Base-by-base conservation (phyloP, 345 rosid species). In the thale cress (Arabidopsis thaliana) region DNA sequence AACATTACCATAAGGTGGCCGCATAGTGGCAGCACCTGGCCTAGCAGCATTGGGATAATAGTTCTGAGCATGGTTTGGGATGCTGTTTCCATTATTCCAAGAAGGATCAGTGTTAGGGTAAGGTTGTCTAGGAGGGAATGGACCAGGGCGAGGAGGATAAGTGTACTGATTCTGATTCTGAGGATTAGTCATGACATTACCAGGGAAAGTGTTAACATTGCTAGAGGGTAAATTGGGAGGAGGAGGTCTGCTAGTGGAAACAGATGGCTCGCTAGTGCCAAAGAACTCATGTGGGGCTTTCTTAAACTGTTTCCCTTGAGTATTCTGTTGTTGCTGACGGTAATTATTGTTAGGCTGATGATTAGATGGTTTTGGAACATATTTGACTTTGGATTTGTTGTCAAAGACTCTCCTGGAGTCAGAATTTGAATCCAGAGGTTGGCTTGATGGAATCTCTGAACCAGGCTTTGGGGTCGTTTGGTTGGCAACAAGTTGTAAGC, bases 281-380 rank as follows among this genome's bases (percentile, higher is more conserved):
- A 83, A 87, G 69, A 81, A 83, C 75, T 93, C 98, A 65, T 89
- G 59, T 55, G 59, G 97, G 0, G 97, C 94, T 85, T 84, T 91
- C 89, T 85, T 91, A 71, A 88, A 82, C 76, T 73, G 82, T 82
- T 82, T 87, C 59, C 59, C 78, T 71, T 83, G 88, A 32, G 70
- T 8, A 49, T 74, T 36, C 38, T 85, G 88, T 12, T 66, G 71
- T 12, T 66, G 71, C 78, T 70, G 82, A 72, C 79, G 63, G 30
- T 76, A 73, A 60, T 60, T 69, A 51, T 41, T 40, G 55, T 72
- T 78, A 46, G 64, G 81, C 73, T 80, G 93, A 65, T 79, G 83
- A 79, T 55, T 75, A 2, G 78, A 64, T 51, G 68, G 50, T 78
- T 82, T 81, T 52, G 56, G 76, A 55, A 34, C 5, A 41, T 41